Conservation (phyloP, 345 rosid genomes). For the Garcia nutans region DNA sequence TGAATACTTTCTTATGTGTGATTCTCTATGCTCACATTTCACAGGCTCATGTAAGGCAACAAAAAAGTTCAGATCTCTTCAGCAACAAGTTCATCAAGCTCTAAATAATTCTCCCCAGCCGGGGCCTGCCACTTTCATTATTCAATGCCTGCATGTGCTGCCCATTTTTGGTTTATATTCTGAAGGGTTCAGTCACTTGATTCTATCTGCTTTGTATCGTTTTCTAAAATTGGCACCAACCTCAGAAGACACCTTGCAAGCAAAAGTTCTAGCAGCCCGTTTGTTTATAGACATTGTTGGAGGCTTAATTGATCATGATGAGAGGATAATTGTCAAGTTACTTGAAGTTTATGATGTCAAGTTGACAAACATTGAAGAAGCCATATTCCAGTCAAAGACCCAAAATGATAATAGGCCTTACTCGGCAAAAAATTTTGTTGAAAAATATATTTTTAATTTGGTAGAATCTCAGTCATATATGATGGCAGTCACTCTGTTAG, state of each 20-base stretch:
- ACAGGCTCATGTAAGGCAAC: constrained; percentile 76
- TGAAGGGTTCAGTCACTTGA: constrained; percentile 93
- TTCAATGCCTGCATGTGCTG: constrained; percentile 62
- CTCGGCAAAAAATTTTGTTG: constrained; percentile 47
- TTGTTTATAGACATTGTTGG: constrained; percentile 53
- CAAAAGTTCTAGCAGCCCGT: constrained; percentile 59
- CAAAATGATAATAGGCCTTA: constrained; percentile 31
- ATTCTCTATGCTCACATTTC: constrained; percentile 10
- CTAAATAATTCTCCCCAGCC: constrained; percentile 67
- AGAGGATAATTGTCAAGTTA: constrained; percentile 54
- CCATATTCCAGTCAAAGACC: constrained; percentile 33
- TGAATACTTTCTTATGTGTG: neutral
- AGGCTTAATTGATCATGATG: constrained; percentile 57
- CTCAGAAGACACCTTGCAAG: constrained; percentile 42
- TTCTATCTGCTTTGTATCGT: constrained; percentile 72
- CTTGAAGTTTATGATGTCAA: constrained; percentile 60
- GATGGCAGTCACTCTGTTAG: constrained; percentile 73
- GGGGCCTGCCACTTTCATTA: constrained; percentile 66
- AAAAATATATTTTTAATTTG: constrained; percentile 51
- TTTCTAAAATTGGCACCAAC: constrained; percentile 40
- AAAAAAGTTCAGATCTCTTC: constrained; percentile 70
- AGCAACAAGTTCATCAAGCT: constrained; percentile 57
- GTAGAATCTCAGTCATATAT: constrained; percentile 63
- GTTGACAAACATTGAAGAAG: constrained; percentile 53
- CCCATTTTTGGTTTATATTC: constrained; percentile 62